Evolutionary conservation across 78 protist genomes (phyloP).

Genomic region (Polysphondylium violaceum): DNA sequence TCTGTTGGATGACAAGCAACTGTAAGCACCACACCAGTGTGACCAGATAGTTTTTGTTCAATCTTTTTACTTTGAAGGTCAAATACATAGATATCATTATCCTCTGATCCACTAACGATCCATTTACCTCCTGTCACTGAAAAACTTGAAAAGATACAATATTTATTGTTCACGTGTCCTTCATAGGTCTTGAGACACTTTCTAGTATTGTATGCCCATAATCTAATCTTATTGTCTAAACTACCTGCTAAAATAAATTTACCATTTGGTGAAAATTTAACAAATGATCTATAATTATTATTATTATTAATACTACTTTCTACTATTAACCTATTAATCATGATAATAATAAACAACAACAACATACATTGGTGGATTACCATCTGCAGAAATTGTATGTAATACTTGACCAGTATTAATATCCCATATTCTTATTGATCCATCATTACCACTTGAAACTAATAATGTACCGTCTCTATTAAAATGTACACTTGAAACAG

Average conservation of each 20-base stretch:
- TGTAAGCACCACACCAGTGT: constrained; percentile 86
- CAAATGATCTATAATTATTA: constrained; percentile 71
- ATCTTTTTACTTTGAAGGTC: constrained; percentile 87
- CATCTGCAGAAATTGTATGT: constrained; percentile 90
- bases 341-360: not conserved
- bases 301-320: not conserved
- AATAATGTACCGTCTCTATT: constrained; percentile 93
- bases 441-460: constrained; percentile 91
- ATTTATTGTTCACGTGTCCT: constrained; percentile 90
- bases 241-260: constrained; percentile 90
- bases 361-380: constrained; percentile 81
- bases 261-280: constrained; percentile 94
- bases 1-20: constrained; percentile 89
- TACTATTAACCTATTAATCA: not conserved
- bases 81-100: constrained; percentile 88
- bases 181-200: constrained; percentile 87
- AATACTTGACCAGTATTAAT: constrained; percentile 90
- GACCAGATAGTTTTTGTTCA: constrained; percentile 88
- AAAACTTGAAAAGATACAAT: constrained; percentile 87
- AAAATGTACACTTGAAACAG: constrained; percentile 94
- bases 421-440: constrained; percentile 95
- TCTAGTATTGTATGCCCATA: constrained; percentile 91
- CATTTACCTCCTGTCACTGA: constrained; percentile 77
- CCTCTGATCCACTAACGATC: constrained; percentile 91
- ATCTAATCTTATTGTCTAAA: constrained; percentile 80